Evolutionary conservation across 768 basidiomycete genomes (phyloP).

Genomic region (Panellus pusillus): DNA sequence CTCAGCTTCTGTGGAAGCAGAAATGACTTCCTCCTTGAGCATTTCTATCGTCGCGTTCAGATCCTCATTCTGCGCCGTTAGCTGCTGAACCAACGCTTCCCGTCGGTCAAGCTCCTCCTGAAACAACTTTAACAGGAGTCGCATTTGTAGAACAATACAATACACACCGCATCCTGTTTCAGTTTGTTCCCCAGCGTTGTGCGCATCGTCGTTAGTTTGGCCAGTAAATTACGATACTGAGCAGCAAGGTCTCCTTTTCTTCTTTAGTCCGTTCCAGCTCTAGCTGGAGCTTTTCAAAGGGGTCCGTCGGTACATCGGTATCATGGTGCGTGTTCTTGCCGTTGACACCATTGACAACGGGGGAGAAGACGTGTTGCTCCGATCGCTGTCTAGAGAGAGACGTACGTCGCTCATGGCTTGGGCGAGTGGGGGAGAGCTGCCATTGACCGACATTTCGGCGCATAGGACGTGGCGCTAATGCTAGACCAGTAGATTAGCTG

Average conservation of each 20-base stretch:
- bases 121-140: constrained; percentile 10
- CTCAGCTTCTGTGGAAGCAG: constrained; percentile 74
- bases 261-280: constrained; percentile 75
- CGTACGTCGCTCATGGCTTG: constrained; percentile 31
- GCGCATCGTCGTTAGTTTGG: constrained; percentile 91
- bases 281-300: constrained; percentile 59
- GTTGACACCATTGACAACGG: constrained; percentile 36
- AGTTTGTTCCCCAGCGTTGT: constrained; percentile 92
- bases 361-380: constrained; percentile 30
- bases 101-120: constrained; percentile 98
- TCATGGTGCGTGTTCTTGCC: constrained; percentile 36
- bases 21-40: constrained; percentile 75
- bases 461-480: constrained; percentile 13
- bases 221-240: constrained; percentile 84
- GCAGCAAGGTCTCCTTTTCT: constrained; percentile 85
- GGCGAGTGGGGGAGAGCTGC: background rate
- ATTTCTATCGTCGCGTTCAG: constrained; percentile 70
- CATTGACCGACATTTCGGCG: constrained; percentile 29
- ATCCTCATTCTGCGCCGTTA: constrained; percentile 78
- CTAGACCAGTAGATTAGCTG: background rate
- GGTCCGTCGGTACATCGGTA: constrained; percentile 45
- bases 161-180: constrained; percentile 88
- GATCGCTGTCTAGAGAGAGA: constrained; percentile 50
- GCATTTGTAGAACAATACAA: constrained; percentile 14
- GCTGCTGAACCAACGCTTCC: constrained; percentile 77